Evolutionary conservation across 176 grass and related monocot genomes (phyloP), one percentile per base, ranked within the genome.

Genomic region (Alopecurus myosuroides): DNA sequence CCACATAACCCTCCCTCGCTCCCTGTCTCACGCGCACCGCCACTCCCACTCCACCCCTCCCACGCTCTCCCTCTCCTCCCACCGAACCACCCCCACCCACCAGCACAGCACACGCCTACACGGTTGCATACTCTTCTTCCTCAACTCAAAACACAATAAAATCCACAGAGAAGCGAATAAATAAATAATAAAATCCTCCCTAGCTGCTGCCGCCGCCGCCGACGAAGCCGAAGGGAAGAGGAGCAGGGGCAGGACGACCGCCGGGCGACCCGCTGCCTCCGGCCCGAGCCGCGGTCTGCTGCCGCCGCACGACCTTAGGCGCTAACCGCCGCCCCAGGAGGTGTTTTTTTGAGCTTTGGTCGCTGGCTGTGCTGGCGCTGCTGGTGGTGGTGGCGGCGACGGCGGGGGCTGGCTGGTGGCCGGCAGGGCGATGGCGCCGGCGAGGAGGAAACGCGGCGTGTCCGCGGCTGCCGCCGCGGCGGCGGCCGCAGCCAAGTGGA

Each of bases 401-500:
- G 23, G 52, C 14, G 25, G 25, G 78, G 37, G 62, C 7, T 39
- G 33, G 49, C 65, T 82, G 46, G 33, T 70, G 65, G 79, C 46
- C n/a, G 39, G 46, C 37, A 51, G 76, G 83, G 71, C 11, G 76
- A 95, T 95, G 96, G 96, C 89, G 83, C 87, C 89, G 28, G 85
- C 83, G 15, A 88, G 90, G 87, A 92, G 84, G 87, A 93, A 89
- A 86, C 88, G 94, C 36, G 79, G 79, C 37, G 77, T 85, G 29
- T 74, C 87, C 0, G 86, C 88, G 26, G 91, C 88, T 0, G 90
- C 92, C 0, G 92, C 91, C 0, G 87, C 91, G 0, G 88, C 92
- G 1, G 90, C 82, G 0, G 88, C 95, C 5, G 89, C 90, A 69
- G 88, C 87, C 62, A 88, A 90, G 89, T 98, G 96, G 97, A 98